phyloP scores from a whole-genome alignment of 2,329 filamentous ascomycete genomes.

The Mycosphaerelloides madeirae region DNA sequence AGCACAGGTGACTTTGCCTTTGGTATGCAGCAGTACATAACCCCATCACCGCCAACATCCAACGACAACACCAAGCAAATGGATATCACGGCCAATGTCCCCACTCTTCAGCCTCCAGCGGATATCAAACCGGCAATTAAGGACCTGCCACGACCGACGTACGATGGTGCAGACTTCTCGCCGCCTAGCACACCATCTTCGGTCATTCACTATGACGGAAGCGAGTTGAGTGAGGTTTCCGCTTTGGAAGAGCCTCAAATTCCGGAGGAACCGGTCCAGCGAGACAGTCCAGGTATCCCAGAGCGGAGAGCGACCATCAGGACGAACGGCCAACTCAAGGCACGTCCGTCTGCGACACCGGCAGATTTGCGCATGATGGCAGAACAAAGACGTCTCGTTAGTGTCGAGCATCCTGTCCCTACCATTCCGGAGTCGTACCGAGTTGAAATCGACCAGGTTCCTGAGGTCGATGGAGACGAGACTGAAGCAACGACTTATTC shows the following conservation, averaged over 20 bases:
- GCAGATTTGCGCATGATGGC: slow-evolving; percentile 81
- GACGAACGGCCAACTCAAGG: slow-evolving; percentile 79
- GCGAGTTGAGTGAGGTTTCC: slow-evolving; percentile 16
- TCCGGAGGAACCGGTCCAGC: slow-evolving; percentile 9
- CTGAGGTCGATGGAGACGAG: slow-evolving; percentile 17
- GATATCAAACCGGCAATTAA: slow-evolving; percentile 19
- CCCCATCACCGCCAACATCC: slow-evolving; percentile 37
- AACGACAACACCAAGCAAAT: slow-evolving; percentile 20
- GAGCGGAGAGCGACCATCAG: slow-evolving; percentile 85
- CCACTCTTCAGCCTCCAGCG: slow-evolving; percentile 21
- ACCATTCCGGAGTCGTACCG: slow-evolving; percentile 29
- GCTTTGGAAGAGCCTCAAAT: slow-evolving; percentile 15
- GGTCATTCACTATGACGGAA: slow-evolving; percentile 73
- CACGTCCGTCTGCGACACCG: slow-evolving; percentile 79
- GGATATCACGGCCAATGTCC: slow-evolving; percentile 18
- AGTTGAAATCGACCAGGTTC: slow-evolving; percentile 15
- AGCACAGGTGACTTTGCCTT: slow-evolving; percentile 50
- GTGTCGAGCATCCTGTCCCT: slow-evolving; percentile 54
- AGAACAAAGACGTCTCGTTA: slow-evolving; percentile 78
- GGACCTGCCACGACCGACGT: slow-evolving; percentile 19
- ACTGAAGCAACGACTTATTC: slow-evolving; percentile 20
- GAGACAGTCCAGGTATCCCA: slow-evolving; percentile 51
- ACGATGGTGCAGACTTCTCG: slow-evolving; percentile 23
- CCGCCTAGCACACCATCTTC: slow-evolving; percentile 65
- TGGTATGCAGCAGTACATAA: slow-evolving; percentile 53